Evolutionary conservation across 768 basidiomycete species (phyloP), one percentile per base, ranked within the genome.

Genomic region (Melanogaster broomeanus): DNA sequence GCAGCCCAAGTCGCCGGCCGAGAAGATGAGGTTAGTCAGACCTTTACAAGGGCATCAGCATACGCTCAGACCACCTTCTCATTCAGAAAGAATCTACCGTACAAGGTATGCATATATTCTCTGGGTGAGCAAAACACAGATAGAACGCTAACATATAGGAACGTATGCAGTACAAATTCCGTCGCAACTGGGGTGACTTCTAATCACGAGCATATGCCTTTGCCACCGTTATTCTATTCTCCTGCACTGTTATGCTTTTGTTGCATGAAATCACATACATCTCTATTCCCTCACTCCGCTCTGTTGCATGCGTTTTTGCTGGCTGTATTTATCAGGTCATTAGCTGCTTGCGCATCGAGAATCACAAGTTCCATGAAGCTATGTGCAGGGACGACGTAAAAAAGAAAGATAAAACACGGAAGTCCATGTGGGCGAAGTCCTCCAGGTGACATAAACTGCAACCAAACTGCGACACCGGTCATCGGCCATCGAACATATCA

Each of bases 401-500:
- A 48, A 27, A 38, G 37, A 48, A 21, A 42, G 28, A 42, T 38
- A 37, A 42, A 44, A 52, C 45, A 27, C 15, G 33, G 48, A 33
- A 58, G 53, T 51, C 46, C 50, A 48, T n/a, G 25, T 19, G 34
- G 45, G 46, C 6, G 5, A 31, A 35, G 35, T 48, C 35, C 34
- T 48, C n/a, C 15, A 24, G 42, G 16, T 12, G 13, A n/a, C 33
- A 22, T 25, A 37, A 33, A 24, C n/a, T 46, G 24, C 13, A 13
- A 41, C 30, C 31, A 13, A 13, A 34, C 11, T 35, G 12, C 21
- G 45, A 24, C 6, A 24, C 3, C 18, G 19, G 6, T 65, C 63
- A 87, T 64, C 84, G 79, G 50, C 84, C 83, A 55, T 98, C 94
- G 64, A 98, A 99, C 77, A 98, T 86, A 67, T 98, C 96, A 42